Evolutionary conservation across 768 basidiomycete species (phyloP), one percentile per base, ranked within the genome.

Genomic region (Pleurotus pulmonarius): DNA sequence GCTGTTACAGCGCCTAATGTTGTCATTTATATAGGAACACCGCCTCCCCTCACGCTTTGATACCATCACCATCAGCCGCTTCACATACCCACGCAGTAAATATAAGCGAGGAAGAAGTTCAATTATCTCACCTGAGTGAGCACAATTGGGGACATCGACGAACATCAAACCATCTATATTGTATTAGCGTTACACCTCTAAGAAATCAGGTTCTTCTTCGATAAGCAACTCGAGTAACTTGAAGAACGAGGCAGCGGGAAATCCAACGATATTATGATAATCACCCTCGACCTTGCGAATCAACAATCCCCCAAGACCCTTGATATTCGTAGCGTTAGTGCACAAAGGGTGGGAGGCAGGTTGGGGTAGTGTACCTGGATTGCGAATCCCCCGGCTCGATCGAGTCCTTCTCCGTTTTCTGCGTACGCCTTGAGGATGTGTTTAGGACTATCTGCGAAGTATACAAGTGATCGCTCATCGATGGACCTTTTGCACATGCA

Each of bases 311-410:
- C 96, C 96, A 2, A 88, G 73, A 1, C 93, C 92, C 89, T 92
- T 16, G 9, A 44, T 12, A 3, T 4, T 22, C 41, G 20, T 11
- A 34, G 29, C 29, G 29, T 34, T 34, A 34, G 9, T 12, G 29
- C 29, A 34, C 29, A 11, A 34, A 1, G 26, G 9, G 11, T 3
- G 2, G 1, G 9, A 9, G 8, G 2, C 29, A 34, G 29, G 29
- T 9, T 11, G 29, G 9, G 29, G 29, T 9, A 16, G 63, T 75
- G 46, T 60, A 92, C 93, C 78, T 98, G 96, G 40, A 94, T 85
- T 1, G 93, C 94, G 67, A 98, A 98, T 0, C 96, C 96, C 3
- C 96, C 96, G 0, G 96, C 95, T 16, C 93, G 81, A 64, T 94
- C 89, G 41, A 86, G 67, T 0, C 94, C 94, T 72, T 97, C 94